Percentiles rank a stretch among this genome's conserved stretches.
phyloP scores from a whole-genome alignment of 1,284 basidiomycete species.

The Moniliella sp. region DNA sequence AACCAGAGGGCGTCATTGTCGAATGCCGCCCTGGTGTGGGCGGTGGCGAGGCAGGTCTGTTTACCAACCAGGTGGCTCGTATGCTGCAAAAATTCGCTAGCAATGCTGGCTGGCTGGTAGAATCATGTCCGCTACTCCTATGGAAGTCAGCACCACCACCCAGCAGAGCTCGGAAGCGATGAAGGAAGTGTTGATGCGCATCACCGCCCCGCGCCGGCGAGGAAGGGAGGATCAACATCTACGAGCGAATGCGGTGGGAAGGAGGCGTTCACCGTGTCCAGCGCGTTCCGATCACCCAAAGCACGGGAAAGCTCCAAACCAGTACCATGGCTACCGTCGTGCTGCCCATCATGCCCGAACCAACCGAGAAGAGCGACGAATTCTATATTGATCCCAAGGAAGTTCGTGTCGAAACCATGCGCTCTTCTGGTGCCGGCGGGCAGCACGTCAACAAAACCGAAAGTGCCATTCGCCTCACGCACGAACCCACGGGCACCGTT shows the following conservation, averaged over 20 bases:
- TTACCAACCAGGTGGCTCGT: slow-evolving; percentile 53
- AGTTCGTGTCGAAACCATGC: slow-evolving; percentile 75
- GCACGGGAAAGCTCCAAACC: slow-evolving; percentile 67
- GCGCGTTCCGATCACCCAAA: slow-evolving; percentile 70
- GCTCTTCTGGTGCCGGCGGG: slow-evolving; percentile 82
- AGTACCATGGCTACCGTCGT: slow-evolving; percentile 57
- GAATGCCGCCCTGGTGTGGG: slow-evolving; percentile 84
- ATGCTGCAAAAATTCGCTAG: slow-evolving; percentile 52
- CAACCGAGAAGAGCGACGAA: too few species aligned
- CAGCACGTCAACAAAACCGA: slow-evolving; percentile 99
- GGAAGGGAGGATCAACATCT: slow-evolving; percentile 30
- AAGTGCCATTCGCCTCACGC: slow-evolving; percentile 85
- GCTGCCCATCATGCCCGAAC: too few species aligned
- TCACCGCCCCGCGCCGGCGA: slow-evolving; percentile 53
- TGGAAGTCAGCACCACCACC: slow-evolving; percentile 12
- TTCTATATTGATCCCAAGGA: slow-evolving; percentile 58
- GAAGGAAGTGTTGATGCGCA: slow-evolving; percentile 62
- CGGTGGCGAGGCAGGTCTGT: slow-evolving; percentile 66
- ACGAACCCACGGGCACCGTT: slow-evolving; percentile 72
- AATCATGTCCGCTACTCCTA: slow-evolving; percentile 13
- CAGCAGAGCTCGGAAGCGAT: slow-evolving; percentile 42
- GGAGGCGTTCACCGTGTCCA: slow-evolving; percentile 85
- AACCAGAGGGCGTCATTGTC: slow-evolving; percentile 38
- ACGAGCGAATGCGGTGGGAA: slow-evolving; percentile 7
- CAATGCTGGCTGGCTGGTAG: slow-evolving; percentile 10